Conservation (phyloP, 768 basidiomycete species). For the Mycena leptocephala region DNA sequence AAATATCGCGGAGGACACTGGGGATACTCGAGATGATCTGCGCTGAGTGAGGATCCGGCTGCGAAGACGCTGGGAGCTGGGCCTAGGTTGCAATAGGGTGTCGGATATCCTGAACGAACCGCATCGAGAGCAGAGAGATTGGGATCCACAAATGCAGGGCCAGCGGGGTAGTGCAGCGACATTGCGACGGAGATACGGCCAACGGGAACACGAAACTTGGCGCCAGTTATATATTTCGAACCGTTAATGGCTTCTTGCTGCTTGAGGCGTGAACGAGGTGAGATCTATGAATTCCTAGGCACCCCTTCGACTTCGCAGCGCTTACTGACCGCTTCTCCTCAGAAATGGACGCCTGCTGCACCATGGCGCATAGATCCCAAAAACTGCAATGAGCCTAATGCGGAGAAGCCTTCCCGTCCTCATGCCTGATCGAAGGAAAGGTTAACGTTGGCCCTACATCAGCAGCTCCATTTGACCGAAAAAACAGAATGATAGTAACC, state of each 20-base stretch:
- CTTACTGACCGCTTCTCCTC: constrained; percentile 19
- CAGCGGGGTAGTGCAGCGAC: constrained; percentile 19
- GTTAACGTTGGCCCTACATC: constrained; percentile 2
- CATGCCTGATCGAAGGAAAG: constrained; percentile 31
- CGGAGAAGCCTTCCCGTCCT: constrained; percentile 25
- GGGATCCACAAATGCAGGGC: neutral
- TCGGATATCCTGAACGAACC: constrained; percentile 4
- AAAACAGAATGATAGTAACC: neutral
- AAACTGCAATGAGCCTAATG: constrained; percentile 30
- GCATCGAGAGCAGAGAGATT: neutral
- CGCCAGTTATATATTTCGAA: constrained; percentile 32
- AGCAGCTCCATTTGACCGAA: constrained; percentile 3
- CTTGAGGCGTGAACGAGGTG: constrained; percentile 36
- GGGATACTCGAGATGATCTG: constrained; percentile 32
- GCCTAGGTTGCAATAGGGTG: constrained; percentile 10
- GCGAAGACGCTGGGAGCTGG: constrained; percentile 25
- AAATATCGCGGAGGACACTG: constrained; percentile 26
- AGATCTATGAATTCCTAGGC: constrained; percentile 29
- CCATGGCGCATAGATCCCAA: constrained; percentile 14
- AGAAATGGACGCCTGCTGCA: constrained; percentile 22
- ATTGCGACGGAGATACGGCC: constrained; percentile 29
- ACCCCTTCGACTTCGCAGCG: constrained; percentile 30
- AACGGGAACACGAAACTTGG: constrained; percentile 18
- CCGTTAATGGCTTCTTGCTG: constrained; percentile 19
- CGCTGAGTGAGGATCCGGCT: constrained; percentile 31